Evolutionary conservation across 306 rosid genomes (phyloP), one percentile per base, ranked within the genome.

Genomic region (Prinsepia uniflora): DNA sequence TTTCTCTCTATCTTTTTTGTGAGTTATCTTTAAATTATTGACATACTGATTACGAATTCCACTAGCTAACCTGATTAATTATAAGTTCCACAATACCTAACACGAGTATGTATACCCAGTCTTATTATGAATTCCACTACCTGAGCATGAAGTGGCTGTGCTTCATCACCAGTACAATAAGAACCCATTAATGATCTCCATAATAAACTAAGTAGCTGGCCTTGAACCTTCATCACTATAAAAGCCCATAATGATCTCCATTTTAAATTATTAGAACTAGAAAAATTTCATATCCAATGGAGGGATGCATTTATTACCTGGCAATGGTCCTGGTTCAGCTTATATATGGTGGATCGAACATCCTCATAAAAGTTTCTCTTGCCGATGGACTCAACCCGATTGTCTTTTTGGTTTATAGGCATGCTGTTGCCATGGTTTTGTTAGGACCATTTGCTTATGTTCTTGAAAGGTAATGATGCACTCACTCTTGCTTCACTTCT

Each of bases 311-410:
- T 43, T 63, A 72, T 15, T 73, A 63, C 58, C 48, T 50, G 59
- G 82, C 62, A 5, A 78, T 78, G 75, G 53, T 36, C 39, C 22
- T 67, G 18, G 73, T 68, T 22, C 78, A 62, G 49, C 45, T 73
- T 1, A 69, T 73, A 3, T 53, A 67, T 8, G 55, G 71, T 6
- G 82, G 54, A 50, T 63, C 78, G 6, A 79, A 73, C 5, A 6
- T 73, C 12, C 60, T 78, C 8, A 42, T 41, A 8, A 80, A 80
- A 67, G 48, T 61, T 1, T 75, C 84, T 1, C 60, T 76, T 5
- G 78, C 53, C 15, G 75, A 68, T 5, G 84, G 78, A 66, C 78
- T 80, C 15, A 46, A 46, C 13, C 15, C 6, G 50, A 46, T 46
- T 11, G 17, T 46, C 50, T 46, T 46, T 14, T 5, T 11, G 50